Conservation (phyloP, 148 eudicot genomes). For the Chenopodium quinoa region DNA sequence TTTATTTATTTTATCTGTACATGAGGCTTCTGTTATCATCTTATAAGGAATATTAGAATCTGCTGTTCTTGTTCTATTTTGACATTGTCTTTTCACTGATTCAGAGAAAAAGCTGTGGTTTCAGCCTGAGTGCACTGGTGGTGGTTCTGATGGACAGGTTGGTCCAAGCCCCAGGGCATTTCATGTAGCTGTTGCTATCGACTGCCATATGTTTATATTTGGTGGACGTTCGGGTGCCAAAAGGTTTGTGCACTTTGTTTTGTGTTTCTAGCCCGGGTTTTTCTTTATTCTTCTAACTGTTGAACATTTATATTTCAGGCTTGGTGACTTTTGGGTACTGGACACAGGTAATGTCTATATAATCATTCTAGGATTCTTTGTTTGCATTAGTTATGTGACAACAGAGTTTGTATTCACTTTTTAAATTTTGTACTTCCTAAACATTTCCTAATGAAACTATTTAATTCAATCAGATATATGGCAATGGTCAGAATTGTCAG, state of each 20-base stretch:
- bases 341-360: conserved; percentile 70
- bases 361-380: background rate
- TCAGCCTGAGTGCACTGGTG: conserved; percentile 92
- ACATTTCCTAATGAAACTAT: conserved; percentile 18
- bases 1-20: background rate
- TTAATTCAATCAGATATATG: conserved; percentile 70
- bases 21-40: background rate
- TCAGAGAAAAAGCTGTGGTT: conserved; percentile 88
- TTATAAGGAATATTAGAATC: background rate
- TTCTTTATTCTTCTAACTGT: background rate
- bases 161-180: conserved; percentile 97
- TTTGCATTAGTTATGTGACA: background rate
- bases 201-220: conserved; percentile 97
- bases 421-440: background rate
- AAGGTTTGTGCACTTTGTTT: conserved; percentile 44
- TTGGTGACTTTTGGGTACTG: conserved; percentile 99
- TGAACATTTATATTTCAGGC: conserved; percentile 48
- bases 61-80: conserved; percentile 8
- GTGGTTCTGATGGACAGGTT: conserved; percentile 69
- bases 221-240: conserved; percentile 85
- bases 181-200: conserved; percentile 84
- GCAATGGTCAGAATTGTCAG: conserved; percentile 98
- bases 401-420: background rate
- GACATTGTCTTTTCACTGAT: conserved; percentile 22
- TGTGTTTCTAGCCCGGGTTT: background rate